Evolutionary conservation across 2,329 filamentous ascomycete genomes (phyloP).

Genomic region (Pestalotiopsis sp.): DNA sequence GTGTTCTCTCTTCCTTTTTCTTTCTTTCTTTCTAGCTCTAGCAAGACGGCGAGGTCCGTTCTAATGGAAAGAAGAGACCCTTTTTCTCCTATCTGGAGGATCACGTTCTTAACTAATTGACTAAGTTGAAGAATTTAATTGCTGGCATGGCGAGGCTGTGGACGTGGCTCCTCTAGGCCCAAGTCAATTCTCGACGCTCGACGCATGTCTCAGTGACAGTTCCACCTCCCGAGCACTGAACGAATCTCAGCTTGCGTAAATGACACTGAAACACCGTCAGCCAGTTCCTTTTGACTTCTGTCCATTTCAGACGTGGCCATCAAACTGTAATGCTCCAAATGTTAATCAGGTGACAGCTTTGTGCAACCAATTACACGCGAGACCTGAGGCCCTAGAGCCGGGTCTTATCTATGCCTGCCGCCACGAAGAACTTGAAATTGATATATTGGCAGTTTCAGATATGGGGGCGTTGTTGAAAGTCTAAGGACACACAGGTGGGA

Average conservation of each 20-base stretch:
- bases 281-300: not conserved
- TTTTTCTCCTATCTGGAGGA: not conserved
- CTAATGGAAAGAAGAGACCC: not conserved
- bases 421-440: not conserved
- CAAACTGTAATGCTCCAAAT: not conserved
- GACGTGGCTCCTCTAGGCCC: not conserved
- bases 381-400: not conserved
- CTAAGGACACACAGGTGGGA: not conserved
- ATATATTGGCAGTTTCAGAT: conserved; percentile 1
- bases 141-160: not conserved
- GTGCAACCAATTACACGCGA: not conserved
- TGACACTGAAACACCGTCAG: conserved; percentile 1
- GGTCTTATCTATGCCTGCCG: not conserved
- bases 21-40: not conserved
- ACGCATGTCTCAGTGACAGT: not conserved
- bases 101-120: not conserved
- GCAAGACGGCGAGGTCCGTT: not conserved
- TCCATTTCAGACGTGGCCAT: not conserved
- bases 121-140: not conserved
- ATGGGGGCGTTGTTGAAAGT: not conserved
- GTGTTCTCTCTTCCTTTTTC: not conserved
- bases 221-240: not conserved
- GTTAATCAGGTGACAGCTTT: not conserved
- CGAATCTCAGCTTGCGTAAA: not conserved
- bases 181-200: not conserved